Conservation (phyloP, 805 yeast genomes). For the Metschnikowia drakensbergensis region DNA sequence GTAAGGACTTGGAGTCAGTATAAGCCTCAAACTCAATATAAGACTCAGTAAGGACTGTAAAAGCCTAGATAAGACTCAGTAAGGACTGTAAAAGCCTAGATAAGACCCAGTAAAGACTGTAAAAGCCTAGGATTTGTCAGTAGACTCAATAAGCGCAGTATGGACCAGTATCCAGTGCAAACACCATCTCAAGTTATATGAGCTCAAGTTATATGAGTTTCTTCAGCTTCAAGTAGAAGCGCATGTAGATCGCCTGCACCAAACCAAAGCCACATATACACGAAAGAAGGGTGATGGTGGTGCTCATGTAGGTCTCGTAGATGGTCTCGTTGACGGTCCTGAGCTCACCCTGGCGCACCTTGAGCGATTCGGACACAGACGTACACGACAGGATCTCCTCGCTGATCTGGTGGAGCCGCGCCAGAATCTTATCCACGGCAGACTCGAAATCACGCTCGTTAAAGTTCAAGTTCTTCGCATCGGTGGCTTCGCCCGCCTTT, state of each 20-base stretch:
- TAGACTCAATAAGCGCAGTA: too few relatives aligned
- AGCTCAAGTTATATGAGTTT: slow-evolving; percentile 18
- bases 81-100: too few relatives aligned
- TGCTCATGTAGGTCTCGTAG: slow-evolving; percentile 29
- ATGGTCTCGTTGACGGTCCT: slow-evolving; percentile 40
- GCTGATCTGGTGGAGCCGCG: slow-evolving; percentile 29
- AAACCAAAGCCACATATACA: slow-evolving; percentile 29
- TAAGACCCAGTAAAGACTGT: too few relatives aligned
- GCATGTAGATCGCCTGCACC: slow-evolving; percentile 29
- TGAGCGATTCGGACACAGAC: slow-evolving; percentile 23
- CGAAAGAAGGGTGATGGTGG: slow-evolving; percentile 25
- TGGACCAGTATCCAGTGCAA: too few relatives aligned
- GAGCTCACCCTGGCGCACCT: slow-evolving; percentile 32
- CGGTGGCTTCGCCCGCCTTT: background rate
- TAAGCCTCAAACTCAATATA: too few relatives aligned
- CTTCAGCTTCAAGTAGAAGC: slow-evolving; percentile 28
- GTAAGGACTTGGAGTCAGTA: too few relatives aligned
- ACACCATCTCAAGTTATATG: too few relatives aligned
- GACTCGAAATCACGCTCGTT: slow-evolving; percentile 31
- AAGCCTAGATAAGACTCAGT: too few relatives aligned
- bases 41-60: too few relatives aligned
- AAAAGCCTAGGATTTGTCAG: too few relatives aligned
- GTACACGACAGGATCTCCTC: slow-evolving; percentile 31
- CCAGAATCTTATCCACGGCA: slow-evolving; percentile 26
- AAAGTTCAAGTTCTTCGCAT: background rate